Base-by-base conservation (phyloP, 768 basidiomycete genomes). In the Leccinum imitatum region DNA sequence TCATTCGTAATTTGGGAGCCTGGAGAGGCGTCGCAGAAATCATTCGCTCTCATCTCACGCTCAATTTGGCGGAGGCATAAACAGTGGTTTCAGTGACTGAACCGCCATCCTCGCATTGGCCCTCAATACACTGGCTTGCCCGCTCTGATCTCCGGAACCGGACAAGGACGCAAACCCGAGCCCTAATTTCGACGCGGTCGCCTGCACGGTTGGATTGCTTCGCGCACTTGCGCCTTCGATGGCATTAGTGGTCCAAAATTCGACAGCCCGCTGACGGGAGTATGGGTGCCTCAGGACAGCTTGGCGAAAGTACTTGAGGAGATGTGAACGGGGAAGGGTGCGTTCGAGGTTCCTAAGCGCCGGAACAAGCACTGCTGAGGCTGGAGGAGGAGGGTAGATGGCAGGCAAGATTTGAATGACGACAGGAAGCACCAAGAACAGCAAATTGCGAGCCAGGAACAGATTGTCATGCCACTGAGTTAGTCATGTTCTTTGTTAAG, bases 381-480 rank as follows among this genome's bases (percentile, higher is more conserved):
- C 65, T 63, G 68, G 65, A 58, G 69, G 63, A 61, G 74, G 65
- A 1, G 67, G 65, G 8, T 71, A 61, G 4, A 71, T 53, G 19
- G 76, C 77, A 5, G 83, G 78, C 6, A 78, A 55, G 53, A 77
- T 63, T 67, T 81, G 79, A 10, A 85, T 67, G 54, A 82, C 37
- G 27, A 84, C 62, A 5, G 88, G 86, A 3, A 90, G 76, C 31
- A 79, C 7, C 58, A 89, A 75, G 73, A 91, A 87, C 56, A 88
- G 70, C 2, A 77, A 27, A 56, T 82, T 81, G n/a, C 90, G 87
- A 35, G 73, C 61, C 52, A 78, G 68, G 68, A 82, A 80, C 39
- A 87, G 72, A 27, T 68, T 76, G 69, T 91, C 87, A 72, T 89
- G 86, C 84, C 85, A 87, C 89, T 91, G 53, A 14, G 17, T 58